phyloP scores from a whole-genome alignment of 129 eudicot species.

The Lonicera japonica region DNA sequence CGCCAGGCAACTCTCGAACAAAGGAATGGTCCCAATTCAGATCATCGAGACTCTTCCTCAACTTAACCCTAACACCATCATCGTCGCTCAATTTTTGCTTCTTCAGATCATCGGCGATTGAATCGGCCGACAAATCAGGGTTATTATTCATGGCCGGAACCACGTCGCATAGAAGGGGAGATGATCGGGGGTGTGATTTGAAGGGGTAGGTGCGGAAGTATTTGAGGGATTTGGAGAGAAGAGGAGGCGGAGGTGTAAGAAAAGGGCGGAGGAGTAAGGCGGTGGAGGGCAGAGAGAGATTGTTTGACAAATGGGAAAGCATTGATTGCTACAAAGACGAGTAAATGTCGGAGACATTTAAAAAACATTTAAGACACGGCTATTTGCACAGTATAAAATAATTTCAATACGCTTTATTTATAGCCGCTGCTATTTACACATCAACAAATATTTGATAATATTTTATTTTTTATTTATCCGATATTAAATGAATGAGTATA shows the following conservation, averaged over 20 bases:
- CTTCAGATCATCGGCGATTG: conserved; percentile 47
- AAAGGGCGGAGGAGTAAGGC: conserved; percentile 32
- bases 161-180: not conserved
- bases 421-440: no score
- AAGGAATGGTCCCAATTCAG: conserved; percentile 88
- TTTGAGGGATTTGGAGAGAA: conserved; percentile 24
- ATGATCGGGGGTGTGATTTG: conserved; percentile 11
- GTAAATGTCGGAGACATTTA: no score
- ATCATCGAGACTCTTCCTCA: conserved; percentile 66
- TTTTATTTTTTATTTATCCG: no score
- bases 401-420: no score
- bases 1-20: conserved; percentile 88
- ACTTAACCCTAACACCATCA: conserved; percentile 33
- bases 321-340: conserved; percentile 20
- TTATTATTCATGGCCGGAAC: conserved; percentile 13
- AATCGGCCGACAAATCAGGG: conserved; percentile 32
- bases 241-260: conserved; percentile 33
- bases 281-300: conserved; percentile 40
- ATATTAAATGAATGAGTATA: no score
- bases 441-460: no score
- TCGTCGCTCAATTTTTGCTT: conserved; percentile 39
- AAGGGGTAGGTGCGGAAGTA: conserved; percentile 22
- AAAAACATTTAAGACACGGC: no score
- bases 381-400: no score
- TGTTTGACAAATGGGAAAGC: conserved; percentile 57